phyloP scores from a whole-genome alignment of 345 rosid species.

The Murraya paniculata region DNA sequence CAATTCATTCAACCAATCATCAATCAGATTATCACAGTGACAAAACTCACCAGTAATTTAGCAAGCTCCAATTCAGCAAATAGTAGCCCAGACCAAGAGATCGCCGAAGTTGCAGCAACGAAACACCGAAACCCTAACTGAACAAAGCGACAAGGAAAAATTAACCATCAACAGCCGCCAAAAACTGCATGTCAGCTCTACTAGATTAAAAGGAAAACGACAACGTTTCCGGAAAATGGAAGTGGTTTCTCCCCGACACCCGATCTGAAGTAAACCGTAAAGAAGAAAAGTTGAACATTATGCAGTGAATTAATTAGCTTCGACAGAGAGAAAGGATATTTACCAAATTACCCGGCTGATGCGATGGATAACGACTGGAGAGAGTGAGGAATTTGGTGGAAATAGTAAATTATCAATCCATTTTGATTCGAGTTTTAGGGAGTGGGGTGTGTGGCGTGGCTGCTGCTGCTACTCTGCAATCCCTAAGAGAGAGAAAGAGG shows the following conservation, averaged over 20 bases:
- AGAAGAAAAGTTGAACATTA: background rate
- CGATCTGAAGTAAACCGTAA: constrained; percentile 29
- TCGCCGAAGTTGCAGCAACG: constrained; percentile 2
- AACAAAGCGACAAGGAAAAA: background rate
- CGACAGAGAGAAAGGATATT: background rate
- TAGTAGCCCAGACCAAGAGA: constrained; percentile 2
- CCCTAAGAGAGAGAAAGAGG: constrained; percentile 38
- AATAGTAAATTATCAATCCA: constrained; percentile 38
- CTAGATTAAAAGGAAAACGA: background rate
- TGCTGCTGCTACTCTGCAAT: constrained; percentile 35
- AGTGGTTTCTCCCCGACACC: constrained; percentile 14
- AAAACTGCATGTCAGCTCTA: background rate
- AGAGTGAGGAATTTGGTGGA: background rate
- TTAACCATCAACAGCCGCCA: background rate
- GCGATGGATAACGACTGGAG: background rate
- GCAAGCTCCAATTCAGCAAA: constrained; percentile 16
- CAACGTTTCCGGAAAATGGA: background rate
- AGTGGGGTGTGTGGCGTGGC: constrained; percentile 22
- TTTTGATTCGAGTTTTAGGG: constrained; percentile 6
- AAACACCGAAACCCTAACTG: constrained; percentile 20
- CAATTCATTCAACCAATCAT: background rate
- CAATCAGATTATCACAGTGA: background rate
- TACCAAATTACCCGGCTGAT: constrained; percentile 21
- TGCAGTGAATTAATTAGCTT: background rate
- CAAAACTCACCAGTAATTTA: constrained; percentile 10